These are phyloP conservation scores for Clarireedia monteithiana DNA, from an alignment of 2,329 filamentous ascomycete species.

Conservation along the genomic window DNA sequence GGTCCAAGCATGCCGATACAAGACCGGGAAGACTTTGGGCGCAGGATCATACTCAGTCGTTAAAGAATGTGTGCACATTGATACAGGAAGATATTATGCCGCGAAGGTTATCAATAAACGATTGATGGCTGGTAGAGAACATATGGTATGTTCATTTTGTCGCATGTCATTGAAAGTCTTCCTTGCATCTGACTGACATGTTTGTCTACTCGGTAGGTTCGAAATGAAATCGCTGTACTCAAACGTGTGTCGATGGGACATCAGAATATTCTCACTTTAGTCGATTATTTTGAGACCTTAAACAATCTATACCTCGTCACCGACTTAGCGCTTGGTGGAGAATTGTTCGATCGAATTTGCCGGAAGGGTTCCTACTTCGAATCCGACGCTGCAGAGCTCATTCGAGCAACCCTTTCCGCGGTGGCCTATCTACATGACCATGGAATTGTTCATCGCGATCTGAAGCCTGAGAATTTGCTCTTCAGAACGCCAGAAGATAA, in stretches of 20 bases:
- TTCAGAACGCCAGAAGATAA: slow-evolving; percentile 98
- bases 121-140: slow-evolving; percentile 92
- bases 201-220: slow-evolving; percentile 52
- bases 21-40: slow-evolving; percentile 95
- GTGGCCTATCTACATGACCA: slow-evolving; percentile 98
- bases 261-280: slow-evolving; percentile 93
- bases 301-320: slow-evolving; percentile 99
- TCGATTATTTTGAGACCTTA: slow-evolving; percentile 99
- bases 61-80: slow-evolving; percentile 98
- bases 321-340: slow-evolving; percentile 89
- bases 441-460: slow-evolving; percentile 93
- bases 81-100: slow-evolving; percentile 95
- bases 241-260: slow-evolving; percentile 99
- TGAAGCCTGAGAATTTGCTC: slow-evolving; percentile 95
- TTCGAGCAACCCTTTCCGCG: slow-evolving; percentile 90
- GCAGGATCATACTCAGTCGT: slow-evolving; percentile 97
- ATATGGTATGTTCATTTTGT: slow-evolving; percentile 63
- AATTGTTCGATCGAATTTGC: slow-evolving; percentile 97
- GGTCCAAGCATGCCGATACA: slow-evolving; percentile 94
- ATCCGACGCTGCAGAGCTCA: slow-evolving; percentile 89
- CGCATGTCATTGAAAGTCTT: slow-evolving; percentile 4
- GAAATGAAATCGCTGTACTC: slow-evolving; percentile 95
- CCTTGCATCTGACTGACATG: not conserved
- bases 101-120: slow-evolving; percentile 99
- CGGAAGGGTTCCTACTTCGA: slow-evolving; percentile 98